These are phyloP conservation scores for Backusella mclennaniae DNA, from an alignment of 192 early-diverging fungal species.

Conservation along the genomic window DNA sequence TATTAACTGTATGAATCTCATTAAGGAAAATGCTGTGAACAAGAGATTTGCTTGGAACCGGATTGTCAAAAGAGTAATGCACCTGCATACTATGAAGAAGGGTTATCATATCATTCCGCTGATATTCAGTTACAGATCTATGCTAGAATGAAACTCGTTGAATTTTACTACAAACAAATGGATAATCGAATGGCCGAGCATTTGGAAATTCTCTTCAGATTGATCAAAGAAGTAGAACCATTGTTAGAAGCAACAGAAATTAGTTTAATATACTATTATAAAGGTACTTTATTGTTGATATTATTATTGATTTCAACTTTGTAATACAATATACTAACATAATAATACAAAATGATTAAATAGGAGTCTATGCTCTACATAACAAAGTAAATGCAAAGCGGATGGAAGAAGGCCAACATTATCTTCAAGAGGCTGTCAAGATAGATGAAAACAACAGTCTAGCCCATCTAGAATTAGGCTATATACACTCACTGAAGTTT, in stretches of 20 bases:
- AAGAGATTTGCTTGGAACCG: background rate
- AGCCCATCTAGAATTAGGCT: background rate
- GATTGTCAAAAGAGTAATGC: background rate
- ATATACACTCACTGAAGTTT: background rate
- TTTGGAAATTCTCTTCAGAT: background rate
- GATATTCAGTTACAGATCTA: background rate
- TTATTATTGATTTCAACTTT: background rate
- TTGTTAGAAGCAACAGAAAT: background rate
- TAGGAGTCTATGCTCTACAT: background rate
- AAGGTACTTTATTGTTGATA: background rate
- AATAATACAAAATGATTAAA: background rate
- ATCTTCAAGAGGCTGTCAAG: background rate
- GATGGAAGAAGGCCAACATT: background rate
- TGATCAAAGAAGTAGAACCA: background rate
- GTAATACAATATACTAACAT: background rate
- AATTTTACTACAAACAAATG: background rate
- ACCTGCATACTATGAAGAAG: background rate
- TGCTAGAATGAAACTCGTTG: background rate
- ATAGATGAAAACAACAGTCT: background rate
- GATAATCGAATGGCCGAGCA: background rate
- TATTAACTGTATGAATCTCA: background rate
- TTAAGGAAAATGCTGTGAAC: background rate
- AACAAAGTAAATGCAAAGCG: background rate
- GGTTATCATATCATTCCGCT: background rate
- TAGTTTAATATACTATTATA: background rate